Percentiles rank a stretch among this genome's conserved stretches.
phyloP scores from a whole-genome alignment of 495 filamentous ascomycete genomes.

The Chaetomidium leptoderma region DNA sequence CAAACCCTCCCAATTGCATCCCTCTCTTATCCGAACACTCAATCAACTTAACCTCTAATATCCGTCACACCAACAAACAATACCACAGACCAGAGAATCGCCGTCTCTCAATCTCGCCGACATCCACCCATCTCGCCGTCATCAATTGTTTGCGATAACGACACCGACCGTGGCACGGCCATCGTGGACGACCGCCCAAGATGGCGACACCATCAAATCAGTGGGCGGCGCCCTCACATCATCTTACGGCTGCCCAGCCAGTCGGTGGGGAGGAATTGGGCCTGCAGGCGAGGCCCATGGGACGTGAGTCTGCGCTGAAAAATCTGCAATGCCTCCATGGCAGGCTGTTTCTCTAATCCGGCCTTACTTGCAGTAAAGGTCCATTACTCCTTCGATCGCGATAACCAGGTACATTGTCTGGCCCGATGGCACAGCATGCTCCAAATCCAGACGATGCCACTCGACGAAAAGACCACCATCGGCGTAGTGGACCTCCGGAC shows the following conservation, averaged over 20 bases:
- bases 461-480: conserved; percentile 69
- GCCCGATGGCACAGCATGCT: conserved; percentile 82
- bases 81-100: background rate
- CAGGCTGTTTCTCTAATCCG: conserved; percentile 22
- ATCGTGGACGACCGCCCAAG: conserved; percentile 12
- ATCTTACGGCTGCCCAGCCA: conserved; percentile 31
- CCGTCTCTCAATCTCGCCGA: background rate
- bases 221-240: conserved; percentile 29
- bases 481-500: conserved; percentile 87
- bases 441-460: conserved; percentile 68
- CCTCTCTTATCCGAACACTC: conserved; percentile 12
- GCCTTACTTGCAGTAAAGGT: conserved; percentile 69
- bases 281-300: conserved; percentile 49
- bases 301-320: conserved; percentile 39
- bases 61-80: too few relatives aligned
- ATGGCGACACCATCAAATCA: conserved; percentile 27
- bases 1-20: conserved; percentile 15
- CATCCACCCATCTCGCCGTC: conserved; percentile 3
- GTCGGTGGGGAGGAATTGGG: conserved; percentile 48
- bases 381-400: conserved; percentile 91
- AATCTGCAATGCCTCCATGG: background rate
- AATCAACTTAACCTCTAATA: background rate
- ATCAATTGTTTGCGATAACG: conserved; percentile 9
- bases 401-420: conserved; percentile 83
- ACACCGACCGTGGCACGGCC: conserved; percentile 13